These are phyloP conservation scores for Celoporthe dispersa DNA, from an alignment of 2,329 filamentous ascomycete genomes.

Conservation along the genomic window DNA sequence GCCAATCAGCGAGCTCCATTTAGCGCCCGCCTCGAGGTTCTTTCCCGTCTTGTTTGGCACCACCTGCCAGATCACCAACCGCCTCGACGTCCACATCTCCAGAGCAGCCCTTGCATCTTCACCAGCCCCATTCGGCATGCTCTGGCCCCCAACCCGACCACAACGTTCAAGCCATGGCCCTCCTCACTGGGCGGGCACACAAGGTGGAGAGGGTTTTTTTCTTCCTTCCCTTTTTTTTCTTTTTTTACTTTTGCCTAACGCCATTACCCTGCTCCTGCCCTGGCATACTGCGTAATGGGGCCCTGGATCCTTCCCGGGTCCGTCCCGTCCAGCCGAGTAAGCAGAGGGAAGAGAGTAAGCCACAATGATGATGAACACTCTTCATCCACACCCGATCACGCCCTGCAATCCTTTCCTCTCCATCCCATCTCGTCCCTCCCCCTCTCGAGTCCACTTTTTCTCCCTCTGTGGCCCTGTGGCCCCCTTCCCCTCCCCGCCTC, in stretches of 20 bases:
- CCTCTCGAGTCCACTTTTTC: conserved; percentile 9
- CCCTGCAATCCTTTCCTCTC: background rate
- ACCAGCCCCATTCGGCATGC: conserved; percentile 12
- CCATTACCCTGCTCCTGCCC: conserved; percentile 1
- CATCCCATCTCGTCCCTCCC: background rate
- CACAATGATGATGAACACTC: background rate
- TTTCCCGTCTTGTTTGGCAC: background rate
- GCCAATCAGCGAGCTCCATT: background rate
- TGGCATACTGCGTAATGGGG: conserved; percentile 7
- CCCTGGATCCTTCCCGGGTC: conserved; percentile 10
- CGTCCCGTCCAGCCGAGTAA: conserved; percentile 1
- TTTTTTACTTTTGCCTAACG: no score
- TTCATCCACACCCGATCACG: background rate
- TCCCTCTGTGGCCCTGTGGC: background rate
- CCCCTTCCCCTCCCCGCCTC: no score
- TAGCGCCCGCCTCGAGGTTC: background rate
- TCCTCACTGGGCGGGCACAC: no score
- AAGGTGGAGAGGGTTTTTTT: no score
- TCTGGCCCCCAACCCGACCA: conserved; percentile 3
- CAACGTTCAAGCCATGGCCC: background rate
- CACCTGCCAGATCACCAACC: conserved; percentile 4
- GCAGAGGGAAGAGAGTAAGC: background rate
- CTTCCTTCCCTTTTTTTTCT: no score
- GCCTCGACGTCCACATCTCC: background rate
- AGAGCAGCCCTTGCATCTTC: background rate